Evolutionary conservation across 164 flowering plant genomes (phyloP).

Genomic region (Nymphaea colorata): DNA sequence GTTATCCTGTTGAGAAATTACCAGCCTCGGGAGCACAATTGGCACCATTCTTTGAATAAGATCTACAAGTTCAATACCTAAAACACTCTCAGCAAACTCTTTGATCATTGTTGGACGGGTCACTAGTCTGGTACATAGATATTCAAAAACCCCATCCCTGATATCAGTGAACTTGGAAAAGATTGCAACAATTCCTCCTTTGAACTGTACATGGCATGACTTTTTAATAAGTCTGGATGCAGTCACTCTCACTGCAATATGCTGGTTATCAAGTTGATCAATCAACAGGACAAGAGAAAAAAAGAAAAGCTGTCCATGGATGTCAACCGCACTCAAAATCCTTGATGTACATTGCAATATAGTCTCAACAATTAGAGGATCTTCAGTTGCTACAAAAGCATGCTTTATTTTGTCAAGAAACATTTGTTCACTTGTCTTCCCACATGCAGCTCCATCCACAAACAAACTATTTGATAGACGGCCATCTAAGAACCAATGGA

Average conservation of each 20-base stretch:
- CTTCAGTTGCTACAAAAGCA: slow-evolving; percentile 52
- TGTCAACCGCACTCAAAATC: slow-evolving; percentile 67
- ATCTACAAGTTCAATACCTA: slow-evolving; percentile 54
- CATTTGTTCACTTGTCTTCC: slow-evolving; percentile 42
- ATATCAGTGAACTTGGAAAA: slow-evolving; percentile 50
- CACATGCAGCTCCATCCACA: slow-evolving; percentile 22
- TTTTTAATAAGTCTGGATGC: slow-evolving; percentile 61
- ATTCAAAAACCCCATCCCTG: slow-evolving; percentile 68
- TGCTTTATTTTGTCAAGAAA: slow-evolving; percentile 57
- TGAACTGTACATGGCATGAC: slow-evolving; percentile 57
- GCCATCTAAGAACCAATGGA: slow-evolving; percentile 51
- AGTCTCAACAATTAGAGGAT: slow-evolving; percentile 57
- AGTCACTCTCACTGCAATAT: slow-evolving; percentile 52
- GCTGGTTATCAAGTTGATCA: slow-evolving; percentile 79
- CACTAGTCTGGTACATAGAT: slow-evolving; percentile 50
- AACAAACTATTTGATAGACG: slow-evolving; percentile 46
- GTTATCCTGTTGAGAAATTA: slow-evolving; percentile 54
- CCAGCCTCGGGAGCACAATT: slow-evolving; percentile 88
- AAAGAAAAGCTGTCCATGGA: slow-evolving; percentile 50
- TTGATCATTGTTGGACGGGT: slow-evolving; percentile 53
- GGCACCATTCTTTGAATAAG: slow-evolving; percentile 82
- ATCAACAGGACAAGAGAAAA: slow-evolving; percentile 64
- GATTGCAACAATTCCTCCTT: slow-evolving; percentile 56
- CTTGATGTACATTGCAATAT: slow-evolving; percentile 66
- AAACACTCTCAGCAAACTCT: slow-evolving; percentile 90